Percentiles rank a stretch among this genome's conserved stretches.
Evolutionary conservation across 805 yeast species (phyloP).

Genomic region (Lipomyces yamadae): DNA sequence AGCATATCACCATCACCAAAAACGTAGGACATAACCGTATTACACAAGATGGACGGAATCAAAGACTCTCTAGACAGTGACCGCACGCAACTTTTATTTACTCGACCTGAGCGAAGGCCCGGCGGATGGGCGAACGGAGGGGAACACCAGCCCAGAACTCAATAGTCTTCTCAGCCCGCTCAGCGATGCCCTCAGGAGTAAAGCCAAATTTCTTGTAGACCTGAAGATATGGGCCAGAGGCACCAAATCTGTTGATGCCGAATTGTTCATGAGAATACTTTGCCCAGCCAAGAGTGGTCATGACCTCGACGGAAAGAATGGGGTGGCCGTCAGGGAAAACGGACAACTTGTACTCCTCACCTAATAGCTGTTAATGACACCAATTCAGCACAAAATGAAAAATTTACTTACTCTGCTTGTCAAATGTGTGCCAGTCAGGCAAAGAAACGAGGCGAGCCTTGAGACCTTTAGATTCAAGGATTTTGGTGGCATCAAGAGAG

Average conservation of each 20-base stretch:
- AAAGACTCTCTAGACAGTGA: background rate
- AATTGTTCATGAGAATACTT: constrained; percentile 95
- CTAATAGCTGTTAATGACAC: background rate
- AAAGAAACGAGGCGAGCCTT: constrained; percentile 85
- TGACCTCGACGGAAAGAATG: constrained; percentile 89
- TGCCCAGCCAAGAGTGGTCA: constrained; percentile 90
- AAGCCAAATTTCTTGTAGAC: constrained; percentile 86
- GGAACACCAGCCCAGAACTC: constrained; percentile 77
- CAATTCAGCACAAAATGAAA: constrained; percentile 41
- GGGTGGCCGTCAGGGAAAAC: constrained; percentile 96
- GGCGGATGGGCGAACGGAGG: constrained; percentile 74
- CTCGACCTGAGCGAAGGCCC: constrained; percentile 57
- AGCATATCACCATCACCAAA: background rate
- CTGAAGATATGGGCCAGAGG: constrained; percentile 85
- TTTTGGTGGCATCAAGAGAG: constrained; percentile 80
- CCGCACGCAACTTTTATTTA: constrained; percentile 1
- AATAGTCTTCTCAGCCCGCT: constrained; percentile 78
- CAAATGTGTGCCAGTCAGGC: constrained; percentile 92
- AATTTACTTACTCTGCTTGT: constrained; percentile 57
- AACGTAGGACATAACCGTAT: background rate
- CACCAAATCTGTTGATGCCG: constrained; percentile 95
- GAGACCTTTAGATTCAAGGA: constrained; percentile 66
- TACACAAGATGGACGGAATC: background rate
- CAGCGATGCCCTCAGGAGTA: constrained; percentile 90
- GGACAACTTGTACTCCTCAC: constrained; percentile 72